phyloP scores from a whole-genome alignment of 805 yeast species.

The Vanderwaltozyma polyspora region DNA sequence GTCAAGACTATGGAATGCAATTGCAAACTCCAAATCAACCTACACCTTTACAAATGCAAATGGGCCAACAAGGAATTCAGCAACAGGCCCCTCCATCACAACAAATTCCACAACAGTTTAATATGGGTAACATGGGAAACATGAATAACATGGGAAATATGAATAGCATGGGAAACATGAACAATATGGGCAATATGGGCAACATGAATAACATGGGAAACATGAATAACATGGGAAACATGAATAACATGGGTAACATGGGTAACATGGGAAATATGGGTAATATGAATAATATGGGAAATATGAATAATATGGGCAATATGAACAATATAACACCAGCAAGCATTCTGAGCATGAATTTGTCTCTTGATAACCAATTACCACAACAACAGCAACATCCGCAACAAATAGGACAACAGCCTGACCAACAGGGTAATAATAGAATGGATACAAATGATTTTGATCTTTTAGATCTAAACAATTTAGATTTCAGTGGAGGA shows the following conservation, averaged over 20 bases:
- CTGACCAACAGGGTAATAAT: background rate
- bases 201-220: background rate
- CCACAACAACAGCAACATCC: slow-evolving; percentile 3
- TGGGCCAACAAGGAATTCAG: slow-evolving; percentile 1
- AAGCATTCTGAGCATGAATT: slow-evolving; percentile 12
- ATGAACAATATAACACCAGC: slow-evolving; percentile 17
- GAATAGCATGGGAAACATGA: background rate
- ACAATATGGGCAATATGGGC: background rate
- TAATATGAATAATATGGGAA: background rate
- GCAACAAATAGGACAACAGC: slow-evolving; percentile 3
- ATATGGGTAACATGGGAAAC: background rate
- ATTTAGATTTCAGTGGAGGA: slow-evolving; percentile 21
- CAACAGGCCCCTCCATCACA: slow-evolving; percentile 4
- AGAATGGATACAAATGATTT: slow-evolving; percentile 6
- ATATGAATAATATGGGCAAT: slow-evolving; percentile 1
- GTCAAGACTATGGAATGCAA: background rate
- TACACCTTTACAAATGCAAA: background rate
- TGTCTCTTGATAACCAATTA: slow-evolving; percentile 8
- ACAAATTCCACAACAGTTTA: slow-evolving; percentile 4
- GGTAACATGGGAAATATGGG: background rate
- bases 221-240: background rate
- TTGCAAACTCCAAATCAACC: background rate
- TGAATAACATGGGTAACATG: background rate
- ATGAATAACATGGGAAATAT: background rate
- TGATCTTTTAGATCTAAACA: slow-evolving; percentile 19